Evolutionary conservation across 495 filamentous ascomycete species (phyloP).

Genomic region (Xylaria palmicola): DNA sequence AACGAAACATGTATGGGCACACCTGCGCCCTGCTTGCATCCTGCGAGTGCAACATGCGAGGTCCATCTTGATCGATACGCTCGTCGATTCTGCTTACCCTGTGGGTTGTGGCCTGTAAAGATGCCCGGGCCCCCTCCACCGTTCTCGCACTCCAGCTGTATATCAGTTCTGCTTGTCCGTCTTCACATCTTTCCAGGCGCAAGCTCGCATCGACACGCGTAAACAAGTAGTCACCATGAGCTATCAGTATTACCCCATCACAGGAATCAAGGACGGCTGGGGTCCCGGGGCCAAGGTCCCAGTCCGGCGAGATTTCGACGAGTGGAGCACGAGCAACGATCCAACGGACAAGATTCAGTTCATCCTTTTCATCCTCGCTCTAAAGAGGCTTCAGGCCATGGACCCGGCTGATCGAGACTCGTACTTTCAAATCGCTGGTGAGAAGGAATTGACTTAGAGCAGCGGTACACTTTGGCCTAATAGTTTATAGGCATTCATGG

Average conservation of each 20-base stretch:
- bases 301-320: slow-evolving; percentile 6
- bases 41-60: slow-evolving; percentile 1
- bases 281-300: neutral
- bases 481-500: slow-evolving; percentile 43
- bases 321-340: neutral
- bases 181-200: neutral
- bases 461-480: slow-evolving; percentile 4
- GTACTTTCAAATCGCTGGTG: slow-evolving; percentile 40
- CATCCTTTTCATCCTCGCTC: slow-evolving; percentile 6
- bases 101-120: too few relatives aligned
- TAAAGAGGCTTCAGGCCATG: slow-evolving; percentile 13
- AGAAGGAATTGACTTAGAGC: neutral
- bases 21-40: neutral
- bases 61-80: too few relatives aligned
- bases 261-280: slow-evolving; percentile 6
- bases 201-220: neutral
- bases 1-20: neutral
- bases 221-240: neutral
- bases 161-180: neutral
- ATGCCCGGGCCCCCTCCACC: neutral
- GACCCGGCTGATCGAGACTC: slow-evolving; percentile 19
- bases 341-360: slow-evolving; percentile 8
- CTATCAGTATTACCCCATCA: slow-evolving; percentile 6
- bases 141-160: neutral
- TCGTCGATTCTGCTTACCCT: too few relatives aligned